These are phyloP conservation scores for Xanthoconium purpureum DNA, from an alignment of 768 basidiomycete species.

Conservation along the genomic window DNA sequence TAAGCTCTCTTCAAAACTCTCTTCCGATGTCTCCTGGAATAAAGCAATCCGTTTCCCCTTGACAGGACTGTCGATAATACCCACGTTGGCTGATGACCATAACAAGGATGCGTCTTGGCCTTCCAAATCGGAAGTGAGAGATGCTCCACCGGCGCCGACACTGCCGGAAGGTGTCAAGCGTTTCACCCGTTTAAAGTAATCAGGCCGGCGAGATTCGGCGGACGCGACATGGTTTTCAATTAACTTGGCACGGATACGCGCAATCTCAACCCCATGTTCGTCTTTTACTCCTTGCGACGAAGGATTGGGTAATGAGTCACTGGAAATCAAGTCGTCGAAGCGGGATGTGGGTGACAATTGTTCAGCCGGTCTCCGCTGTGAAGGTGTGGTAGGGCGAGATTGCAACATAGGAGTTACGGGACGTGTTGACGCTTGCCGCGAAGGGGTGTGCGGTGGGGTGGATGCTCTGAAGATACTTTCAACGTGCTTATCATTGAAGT, in stretches of 20 bases:
- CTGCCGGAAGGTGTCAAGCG: slow-evolving; percentile 40
- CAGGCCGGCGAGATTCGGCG: slow-evolving; percentile 62
- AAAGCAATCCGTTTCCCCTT: slow-evolving; percentile 72
- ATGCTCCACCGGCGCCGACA: slow-evolving; percentile 17
- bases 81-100: slow-evolving; percentile 38
- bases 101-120: slow-evolving; percentile 13
- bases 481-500: not conserved
- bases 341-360: not conserved
- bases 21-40: slow-evolving; percentile 80
- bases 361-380: not conserved
- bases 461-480: slow-evolving; percentile 10
- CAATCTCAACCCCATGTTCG: slow-evolving; percentile 52
- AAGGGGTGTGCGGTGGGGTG: slow-evolving; percentile 16
- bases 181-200: slow-evolving; percentile 64
- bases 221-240: slow-evolving; percentile 49
- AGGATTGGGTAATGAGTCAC: not conserved
- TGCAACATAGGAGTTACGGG: slow-evolving; percentile 12
- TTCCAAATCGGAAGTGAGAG: slow-evolving; percentile 10
- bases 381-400: slow-evolving; percentile 14
- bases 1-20: slow-evolving; percentile 81
- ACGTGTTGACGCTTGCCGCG: slow-evolving; percentile 14
- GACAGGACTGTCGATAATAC: slow-evolving; percentile 65
- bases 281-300: slow-evolving; percentile 5
- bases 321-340: not conserved
- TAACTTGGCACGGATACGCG: slow-evolving; percentile 54